A percentile compares a stretch with the other conserved stretches of the same genome.
Evolutionary conservation across 2,329 filamentous ascomycete genomes (phyloP).

Genomic region (Emericellopsis atlantica): DNA sequence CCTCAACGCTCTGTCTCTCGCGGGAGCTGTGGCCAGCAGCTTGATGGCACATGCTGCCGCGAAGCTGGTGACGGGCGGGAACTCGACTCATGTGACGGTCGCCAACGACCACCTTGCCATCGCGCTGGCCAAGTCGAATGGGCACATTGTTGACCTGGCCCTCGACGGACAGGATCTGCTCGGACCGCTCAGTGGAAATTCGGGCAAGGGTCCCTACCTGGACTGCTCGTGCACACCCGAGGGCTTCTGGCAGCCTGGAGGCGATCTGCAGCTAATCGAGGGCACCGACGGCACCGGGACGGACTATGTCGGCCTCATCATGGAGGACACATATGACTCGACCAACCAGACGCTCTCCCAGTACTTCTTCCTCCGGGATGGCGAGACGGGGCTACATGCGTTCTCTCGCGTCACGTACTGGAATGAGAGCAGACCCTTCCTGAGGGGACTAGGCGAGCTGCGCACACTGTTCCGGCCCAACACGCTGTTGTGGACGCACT

Average conservation of each 20-base stretch:
- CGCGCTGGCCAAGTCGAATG: slow-evolving; percentile 21
- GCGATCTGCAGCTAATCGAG: slow-evolving; percentile 28
- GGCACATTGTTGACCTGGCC: slow-evolving; percentile 20
- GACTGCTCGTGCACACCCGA: slow-evolving; percentile 50
- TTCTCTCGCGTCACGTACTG: slow-evolving; percentile 49
- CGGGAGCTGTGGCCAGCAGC: no score
- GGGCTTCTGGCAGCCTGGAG: slow-evolving; percentile 46
- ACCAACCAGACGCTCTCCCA: slow-evolving; percentile 49
- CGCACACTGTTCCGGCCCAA: slow-evolving; percentile 49
- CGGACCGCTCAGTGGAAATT: slow-evolving; percentile 19
- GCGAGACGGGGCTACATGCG: slow-evolving; percentile 49
- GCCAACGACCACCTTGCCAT: slow-evolving; percentile 24
- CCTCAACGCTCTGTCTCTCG: no score
- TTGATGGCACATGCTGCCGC: slow-evolving; percentile 4
- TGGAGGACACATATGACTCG: slow-evolving; percentile 43
- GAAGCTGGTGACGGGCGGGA: slow-evolving; percentile 18
- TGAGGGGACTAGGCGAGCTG: slow-evolving; percentile 48
- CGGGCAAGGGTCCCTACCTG: slow-evolving; percentile 43
- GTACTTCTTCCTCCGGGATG: slow-evolving; percentile 52
- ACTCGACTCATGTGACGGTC: slow-evolving; percentile 18
- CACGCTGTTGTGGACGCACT: slow-evolving; percentile 46
- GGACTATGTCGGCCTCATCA: slow-evolving; percentile 42
- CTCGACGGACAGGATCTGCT: slow-evolving; percentile 34
- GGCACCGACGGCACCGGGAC: slow-evolving; percentile 32
- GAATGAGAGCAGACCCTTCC: slow-evolving; percentile 40